Evolutionary conservation across 768 basidiomycete genomes (phyloP).

Genomic region (Tremella yokohamensis): DNA sequence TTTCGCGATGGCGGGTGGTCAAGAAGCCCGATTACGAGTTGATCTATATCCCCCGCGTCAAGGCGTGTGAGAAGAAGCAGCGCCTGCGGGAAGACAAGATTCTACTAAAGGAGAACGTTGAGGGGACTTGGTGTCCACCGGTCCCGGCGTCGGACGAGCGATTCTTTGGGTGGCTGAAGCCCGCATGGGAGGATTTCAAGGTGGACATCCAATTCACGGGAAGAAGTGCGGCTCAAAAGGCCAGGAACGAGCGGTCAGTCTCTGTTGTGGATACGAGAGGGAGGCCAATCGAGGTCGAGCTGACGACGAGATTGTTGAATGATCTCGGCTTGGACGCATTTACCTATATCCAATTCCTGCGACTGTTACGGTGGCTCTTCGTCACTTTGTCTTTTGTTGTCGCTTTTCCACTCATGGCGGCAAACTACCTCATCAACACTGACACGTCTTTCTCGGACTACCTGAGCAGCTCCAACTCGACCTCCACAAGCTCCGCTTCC

Average conservation of each 20-base stretch:
- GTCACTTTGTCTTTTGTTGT: slow-evolving; percentile 26
- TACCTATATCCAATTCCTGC: slow-evolving; percentile 82
- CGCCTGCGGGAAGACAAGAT: slow-evolving; percentile 3
- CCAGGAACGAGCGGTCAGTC: slow-evolving; percentile 22
- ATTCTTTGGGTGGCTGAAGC: slow-evolving; percentile 19
- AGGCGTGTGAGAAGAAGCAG: slow-evolving; percentile 12
- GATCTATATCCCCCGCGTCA: slow-evolving; percentile 26
- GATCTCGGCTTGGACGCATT: slow-evolving; percentile 73
- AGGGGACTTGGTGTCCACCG: not conserved
- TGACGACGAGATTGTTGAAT: slow-evolving; percentile 1
- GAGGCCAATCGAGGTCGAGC: not conserved
- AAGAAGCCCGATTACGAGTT: slow-evolving; percentile 13
- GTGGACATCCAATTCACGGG: slow-evolving; percentile 15
- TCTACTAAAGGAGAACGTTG: not conserved
- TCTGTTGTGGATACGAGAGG: not conserved
- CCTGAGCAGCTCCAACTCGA: slow-evolving; percentile 29
- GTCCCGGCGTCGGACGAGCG: slow-evolving; percentile 5
- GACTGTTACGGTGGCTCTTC: slow-evolving; percentile 63
- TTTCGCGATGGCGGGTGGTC: slow-evolving; percentile 16
- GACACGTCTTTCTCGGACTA: slow-evolving; percentile 17
- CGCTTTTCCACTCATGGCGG: slow-evolving; percentile 24
- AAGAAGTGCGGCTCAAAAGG: not conserved
- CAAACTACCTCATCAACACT: slow-evolving; percentile 40
- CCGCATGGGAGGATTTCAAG: slow-evolving; percentile 18
- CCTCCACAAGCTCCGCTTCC: slow-evolving; percentile 10